A percentile compares a stretch with the other conserved stretches of the same genome.
phyloP scores from a whole-genome alignment of 2,329 filamentous ascomycete genomes.

The Pseudogymnoascus sp. region DNA sequence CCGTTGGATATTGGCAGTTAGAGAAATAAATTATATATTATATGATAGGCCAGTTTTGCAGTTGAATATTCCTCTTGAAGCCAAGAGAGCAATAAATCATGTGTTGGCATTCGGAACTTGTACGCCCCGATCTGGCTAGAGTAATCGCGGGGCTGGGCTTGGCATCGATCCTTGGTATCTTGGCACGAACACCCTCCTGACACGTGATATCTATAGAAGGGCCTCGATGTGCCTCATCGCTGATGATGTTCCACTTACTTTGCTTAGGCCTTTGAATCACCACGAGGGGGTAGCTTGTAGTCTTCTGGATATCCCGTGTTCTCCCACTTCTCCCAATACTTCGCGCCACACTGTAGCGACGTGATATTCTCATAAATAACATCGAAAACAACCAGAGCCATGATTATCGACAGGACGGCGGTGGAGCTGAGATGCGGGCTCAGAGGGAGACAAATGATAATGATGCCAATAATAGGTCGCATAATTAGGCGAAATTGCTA shows the following conservation, averaged over 20 bases:
- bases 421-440: slow-evolving; percentile 28
- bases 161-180: background rate
- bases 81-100: background rate
- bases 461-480: slow-evolving; percentile 30
- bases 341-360: slow-evolving; percentile 15
- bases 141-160: background rate
- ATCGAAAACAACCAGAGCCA: slow-evolving; percentile 35
- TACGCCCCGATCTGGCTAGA: background rate
- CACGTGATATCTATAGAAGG: background rate
- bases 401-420: slow-evolving; percentile 34
- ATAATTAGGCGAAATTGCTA: slow-evolving; percentile 14
- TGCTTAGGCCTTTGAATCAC: background rate
- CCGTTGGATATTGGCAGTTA: background rate
- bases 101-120: background rate
- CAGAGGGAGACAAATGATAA: slow-evolving; percentile 31
- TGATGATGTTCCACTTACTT: background rate
- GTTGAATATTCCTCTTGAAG: background rate
- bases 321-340: slow-evolving; percentile 26
- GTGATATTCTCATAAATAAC: slow-evolving; percentile 37
- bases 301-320: slow-evolving; percentile 25
- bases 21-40: background rate
- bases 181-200: background rate
- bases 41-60: background rate
- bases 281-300: background rate
- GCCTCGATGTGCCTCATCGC: background rate